A percentile compares a stretch with the other conserved stretches of the same genome.
phyloP scores from a whole-genome alignment of 2,329 filamentous ascomycete species.

The Penicillium concentricum region DNA sequence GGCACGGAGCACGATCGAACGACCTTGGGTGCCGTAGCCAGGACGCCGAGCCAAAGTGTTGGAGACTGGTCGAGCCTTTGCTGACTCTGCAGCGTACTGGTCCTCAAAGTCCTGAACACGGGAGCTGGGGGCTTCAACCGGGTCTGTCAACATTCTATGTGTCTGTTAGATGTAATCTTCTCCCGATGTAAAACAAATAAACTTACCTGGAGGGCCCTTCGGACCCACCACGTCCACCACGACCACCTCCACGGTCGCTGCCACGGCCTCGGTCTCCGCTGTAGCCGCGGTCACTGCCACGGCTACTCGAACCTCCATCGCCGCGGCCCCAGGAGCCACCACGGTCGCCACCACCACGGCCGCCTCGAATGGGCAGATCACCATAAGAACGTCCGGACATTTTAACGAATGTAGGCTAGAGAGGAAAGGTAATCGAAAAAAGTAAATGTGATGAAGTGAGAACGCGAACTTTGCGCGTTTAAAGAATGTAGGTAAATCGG shows the following conservation, averaged over 20 bases:
- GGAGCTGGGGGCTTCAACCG: not conserved
- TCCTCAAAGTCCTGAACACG: conserved; percentile 3
- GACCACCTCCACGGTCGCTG: not conserved
- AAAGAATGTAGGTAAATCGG: not conserved
- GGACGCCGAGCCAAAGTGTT: conserved; percentile 13
- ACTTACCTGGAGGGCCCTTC: not conserved
- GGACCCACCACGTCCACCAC: not conserved
- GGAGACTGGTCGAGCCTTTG: not conserved
- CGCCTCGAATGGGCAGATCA: conserved; percentile 4
- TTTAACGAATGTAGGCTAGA: not conserved
- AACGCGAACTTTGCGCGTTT: not conserved
- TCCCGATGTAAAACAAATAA: not conserved
- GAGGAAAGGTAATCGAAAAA: not conserved
- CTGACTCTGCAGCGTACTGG: not conserved
- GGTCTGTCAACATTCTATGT: conserved; percentile 4
- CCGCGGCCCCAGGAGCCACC: not conserved
- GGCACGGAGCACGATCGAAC: conserved; percentile 3
- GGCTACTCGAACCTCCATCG: not conserved
- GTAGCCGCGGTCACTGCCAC: conserved; percentile 5
- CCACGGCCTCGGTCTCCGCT: conserved; percentile 5
- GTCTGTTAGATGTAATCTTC: conserved; percentile 1
- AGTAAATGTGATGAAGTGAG: not conserved
- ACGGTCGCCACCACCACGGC: conserved; percentile 5
- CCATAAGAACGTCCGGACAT: not conserved
- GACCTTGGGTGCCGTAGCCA: conserved; percentile 16